These are phyloP conservation scores for Picea engelmannii DNA, from an alignment of 83 land plant species.

Conservation along the genomic window DNA sequence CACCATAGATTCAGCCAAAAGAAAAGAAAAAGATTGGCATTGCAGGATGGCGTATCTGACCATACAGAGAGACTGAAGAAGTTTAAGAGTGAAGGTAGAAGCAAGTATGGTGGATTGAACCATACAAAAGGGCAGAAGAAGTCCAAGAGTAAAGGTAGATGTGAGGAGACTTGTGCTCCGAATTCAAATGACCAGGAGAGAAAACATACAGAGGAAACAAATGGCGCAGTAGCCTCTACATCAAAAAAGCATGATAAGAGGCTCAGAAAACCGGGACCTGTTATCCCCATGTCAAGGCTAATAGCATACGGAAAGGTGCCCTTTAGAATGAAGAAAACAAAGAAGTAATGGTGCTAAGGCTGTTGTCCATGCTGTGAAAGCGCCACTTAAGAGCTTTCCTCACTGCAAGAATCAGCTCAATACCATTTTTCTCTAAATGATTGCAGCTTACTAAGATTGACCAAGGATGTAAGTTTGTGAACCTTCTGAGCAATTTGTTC, in stretches of 20 bases:
- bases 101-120: neutral
- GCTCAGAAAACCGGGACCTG: constrained; percentile 18
- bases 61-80: constrained; percentile 5
- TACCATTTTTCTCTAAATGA: too few relatives aligned
- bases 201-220: neutral
- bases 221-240: constrained; percentile 5
- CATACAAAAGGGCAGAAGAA: constrained; percentile 16
- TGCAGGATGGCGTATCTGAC: constrained; percentile 23
- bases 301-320: constrained; percentile 25
- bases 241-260: constrained; percentile 25
- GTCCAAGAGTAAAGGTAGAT: neutral
- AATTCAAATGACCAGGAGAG: neutral
- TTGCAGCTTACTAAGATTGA: too few relatives aligned
- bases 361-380: too few relatives aligned
- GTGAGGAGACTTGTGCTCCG: neutral
- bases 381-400: too few relatives aligned
- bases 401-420: too few relatives aligned
- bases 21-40: constrained; percentile 40
- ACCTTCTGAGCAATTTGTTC: too few relatives aligned
- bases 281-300: constrained; percentile 33
- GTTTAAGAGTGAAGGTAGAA: constrained; percentile 15
- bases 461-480: too few relatives aligned
- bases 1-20: constrained; percentile 42
- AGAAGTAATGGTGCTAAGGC: too few relatives aligned
- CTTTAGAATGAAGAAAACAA: too few relatives aligned